Evolutionary conservation across 2,329 filamentous ascomycete species (phyloP).

Genomic region (Talaromyces sp.): DNA sequence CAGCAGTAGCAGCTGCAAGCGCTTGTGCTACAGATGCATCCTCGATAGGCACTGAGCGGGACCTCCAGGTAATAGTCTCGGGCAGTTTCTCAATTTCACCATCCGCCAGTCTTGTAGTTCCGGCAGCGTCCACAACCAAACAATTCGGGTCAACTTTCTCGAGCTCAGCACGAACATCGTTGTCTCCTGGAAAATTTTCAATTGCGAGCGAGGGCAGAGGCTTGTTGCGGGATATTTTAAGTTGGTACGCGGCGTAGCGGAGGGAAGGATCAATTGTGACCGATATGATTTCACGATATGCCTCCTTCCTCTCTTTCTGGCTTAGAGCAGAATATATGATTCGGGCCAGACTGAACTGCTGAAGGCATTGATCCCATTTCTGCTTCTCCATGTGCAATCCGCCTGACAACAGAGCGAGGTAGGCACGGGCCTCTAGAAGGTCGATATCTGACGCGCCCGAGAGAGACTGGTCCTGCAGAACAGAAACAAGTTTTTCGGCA

Average conservation of each 20-base stretch:
- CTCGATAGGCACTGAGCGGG: slow-evolving; percentile 79
- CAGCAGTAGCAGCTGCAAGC: slow-evolving; percentile 64
- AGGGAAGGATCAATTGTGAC: slow-evolving; percentile 90
- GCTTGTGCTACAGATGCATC: slow-evolving; percentile 88
- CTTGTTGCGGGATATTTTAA: slow-evolving; percentile 80
- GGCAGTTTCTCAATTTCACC: slow-evolving; percentile 54
- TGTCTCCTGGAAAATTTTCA: slow-evolving; percentile 68
- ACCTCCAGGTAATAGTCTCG: slow-evolving; percentile 79
- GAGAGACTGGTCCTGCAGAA: slow-evolving; percentile 61
- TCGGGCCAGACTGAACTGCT: slow-evolving; percentile 70
- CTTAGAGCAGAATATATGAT: slow-evolving; percentile 79
- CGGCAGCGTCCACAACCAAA: slow-evolving; percentile 57
- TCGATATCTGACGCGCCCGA: slow-evolving; percentile 68
- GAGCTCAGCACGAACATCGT: slow-evolving; percentile 62
- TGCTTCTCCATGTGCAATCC: slow-evolving; percentile 82
- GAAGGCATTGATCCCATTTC: slow-evolving; percentile 75
- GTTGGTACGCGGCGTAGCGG: slow-evolving; percentile 89
- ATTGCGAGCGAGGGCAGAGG: slow-evolving; percentile 75
- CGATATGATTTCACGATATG: slow-evolving; percentile 80
- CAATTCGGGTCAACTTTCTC: slow-evolving; percentile 67
- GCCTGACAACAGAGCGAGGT: slow-evolving; percentile 72
- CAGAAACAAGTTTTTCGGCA: slow-evolving; percentile 64
- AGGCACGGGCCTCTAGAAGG: slow-evolving; percentile 80
- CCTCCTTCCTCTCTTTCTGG: slow-evolving; percentile 63
- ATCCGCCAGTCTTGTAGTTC: slow-evolving; percentile 46